phyloP scores from a whole-genome alignment of 1,284 basidiomycete species.

The Marasmius sp. region DNA sequence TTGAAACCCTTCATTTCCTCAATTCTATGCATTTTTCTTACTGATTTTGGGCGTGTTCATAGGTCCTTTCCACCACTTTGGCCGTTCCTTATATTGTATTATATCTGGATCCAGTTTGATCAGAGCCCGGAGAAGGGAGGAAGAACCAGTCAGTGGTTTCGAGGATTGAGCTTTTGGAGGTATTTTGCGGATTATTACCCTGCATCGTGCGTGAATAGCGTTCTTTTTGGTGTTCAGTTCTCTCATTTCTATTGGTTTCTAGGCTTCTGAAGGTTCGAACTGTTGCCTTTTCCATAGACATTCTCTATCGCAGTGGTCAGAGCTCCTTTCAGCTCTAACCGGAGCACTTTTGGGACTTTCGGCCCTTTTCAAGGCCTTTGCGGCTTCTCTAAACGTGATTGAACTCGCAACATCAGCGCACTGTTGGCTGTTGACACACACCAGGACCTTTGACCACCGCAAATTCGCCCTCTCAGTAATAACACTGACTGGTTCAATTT shows the following conservation, averaged over 20 bases:
- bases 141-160: conserved; percentile 75
- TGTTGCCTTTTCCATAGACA: background rate
- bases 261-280: conserved; percentile 60
- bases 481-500: conserved; percentile 4
- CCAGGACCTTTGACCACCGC: too few relatives aligned
- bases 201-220: conserved; percentile 63
- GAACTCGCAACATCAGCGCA: too few relatives aligned
- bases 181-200: conserved; percentile 95
- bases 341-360: too few relatives aligned
- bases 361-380: too few relatives aligned
- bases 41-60: conserved; percentile 10
- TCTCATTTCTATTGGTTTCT: conserved; percentile 10
- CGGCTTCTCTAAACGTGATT: too few relatives aligned
- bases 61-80: conserved; percentile 90
- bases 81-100: conserved; percentile 83
- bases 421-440: too few relatives aligned
- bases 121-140: conserved; percentile 79
- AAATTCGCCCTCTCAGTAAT: background rate
- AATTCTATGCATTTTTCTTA: conserved; percentile 3
- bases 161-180: conserved; percentile 72
- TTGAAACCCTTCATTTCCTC: conserved; percentile 5
- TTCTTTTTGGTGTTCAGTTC: background rate
- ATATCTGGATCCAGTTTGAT: conserved; percentile 84
- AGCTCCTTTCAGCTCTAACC: too few relatives aligned
- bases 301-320: too few relatives aligned